Conservation (phyloP, 805 yeast genomes). For the Candida incommunis region DNA sequence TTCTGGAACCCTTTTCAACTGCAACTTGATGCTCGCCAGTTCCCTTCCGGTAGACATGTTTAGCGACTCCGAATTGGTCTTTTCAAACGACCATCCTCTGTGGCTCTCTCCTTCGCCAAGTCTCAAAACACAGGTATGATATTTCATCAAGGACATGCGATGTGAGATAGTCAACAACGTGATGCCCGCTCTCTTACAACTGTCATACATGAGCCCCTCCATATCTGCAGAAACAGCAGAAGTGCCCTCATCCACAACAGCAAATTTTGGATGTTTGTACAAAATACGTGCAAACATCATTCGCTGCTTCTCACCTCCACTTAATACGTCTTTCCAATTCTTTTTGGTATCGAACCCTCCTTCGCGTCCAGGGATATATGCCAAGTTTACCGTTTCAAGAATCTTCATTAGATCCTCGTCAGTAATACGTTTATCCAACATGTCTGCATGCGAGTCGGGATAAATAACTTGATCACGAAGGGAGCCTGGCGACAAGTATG, state of each 20-base stretch:
- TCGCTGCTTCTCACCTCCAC: constrained; percentile 95
- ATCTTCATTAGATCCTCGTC: constrained; percentile 59
- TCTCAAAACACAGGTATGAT: constrained; percentile 65
- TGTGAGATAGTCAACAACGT: constrained; percentile 74
- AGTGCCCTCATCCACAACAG: constrained; percentile 85
- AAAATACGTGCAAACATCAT: constrained; percentile 75
- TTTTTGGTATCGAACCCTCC: constrained; percentile 34
- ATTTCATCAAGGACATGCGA: constrained; percentile 69
- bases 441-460: constrained; percentile 66
- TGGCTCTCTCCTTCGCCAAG: constrained; percentile 39
- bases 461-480: constrained; percentile 85
- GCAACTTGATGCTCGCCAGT: constrained; percentile 47
- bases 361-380: constrained; percentile 58
- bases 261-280: constrained; percentile 68
- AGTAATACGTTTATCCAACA: constrained; percentile 54
- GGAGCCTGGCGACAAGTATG: constrained; percentile 69
- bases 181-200: constrained; percentile 52
- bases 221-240: constrained; percentile 83
- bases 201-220: constrained; percentile 73
- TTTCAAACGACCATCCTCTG: constrained; percentile 42
- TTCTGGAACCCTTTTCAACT: constrained; percentile 41
- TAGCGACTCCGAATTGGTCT: constrained; percentile 51
- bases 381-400: constrained; percentile 63
- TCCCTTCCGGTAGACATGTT: constrained; percentile 61
- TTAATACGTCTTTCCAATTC: constrained; percentile 81